Evolutionary conservation across 768 basidiomycete species (phyloP).

Genomic region (Holtermannia corniformis): DNA sequence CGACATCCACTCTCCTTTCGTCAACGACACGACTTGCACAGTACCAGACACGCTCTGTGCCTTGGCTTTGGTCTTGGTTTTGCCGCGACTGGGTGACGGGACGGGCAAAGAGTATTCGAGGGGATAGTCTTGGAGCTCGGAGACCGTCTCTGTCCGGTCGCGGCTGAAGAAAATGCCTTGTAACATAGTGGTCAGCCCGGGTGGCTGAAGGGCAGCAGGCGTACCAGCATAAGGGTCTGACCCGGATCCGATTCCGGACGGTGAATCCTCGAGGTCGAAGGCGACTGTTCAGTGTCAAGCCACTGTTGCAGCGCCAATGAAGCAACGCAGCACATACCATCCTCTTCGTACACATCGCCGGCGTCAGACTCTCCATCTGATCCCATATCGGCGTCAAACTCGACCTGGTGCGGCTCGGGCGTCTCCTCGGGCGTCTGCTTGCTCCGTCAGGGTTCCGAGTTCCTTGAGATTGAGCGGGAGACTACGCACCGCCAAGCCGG

Average conservation of each 20-base stretch:
- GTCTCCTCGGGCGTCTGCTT: background rate
- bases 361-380: slow-evolving; percentile 48
- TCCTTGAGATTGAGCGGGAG: background rate
- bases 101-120: slow-evolving; percentile 48
- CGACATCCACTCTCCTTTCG: slow-evolving; percentile 92
- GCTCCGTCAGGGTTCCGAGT: background rate
- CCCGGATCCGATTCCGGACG: slow-evolving; percentile 46
- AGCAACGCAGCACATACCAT: slow-evolving; percentile 24
- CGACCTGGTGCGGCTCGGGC: slow-evolving; percentile 6
- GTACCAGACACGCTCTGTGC: too few species aligned
- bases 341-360: slow-evolving; percentile 48
- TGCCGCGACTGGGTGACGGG: slow-evolving; percentile 31
- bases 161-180: slow-evolving; percentile 90
- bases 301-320: background rate
- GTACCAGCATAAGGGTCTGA: slow-evolving; percentile 84
- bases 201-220: slow-evolving; percentile 7
- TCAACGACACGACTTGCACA: slow-evolving; percentile 50
- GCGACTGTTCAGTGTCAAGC: slow-evolving; percentile 2
- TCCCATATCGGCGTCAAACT: slow-evolving; percentile 44
- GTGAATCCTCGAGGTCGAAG: slow-evolving; percentile 19
- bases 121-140: slow-evolving; percentile 77
- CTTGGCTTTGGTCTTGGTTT: too few species aligned
- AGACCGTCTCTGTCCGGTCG: slow-evolving; percentile 80
- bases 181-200: background rate
- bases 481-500: slow-evolving; percentile 33